Conservation (phyloP, 176 grass and related monocot genomes). For the Otatea glauca region DNA sequence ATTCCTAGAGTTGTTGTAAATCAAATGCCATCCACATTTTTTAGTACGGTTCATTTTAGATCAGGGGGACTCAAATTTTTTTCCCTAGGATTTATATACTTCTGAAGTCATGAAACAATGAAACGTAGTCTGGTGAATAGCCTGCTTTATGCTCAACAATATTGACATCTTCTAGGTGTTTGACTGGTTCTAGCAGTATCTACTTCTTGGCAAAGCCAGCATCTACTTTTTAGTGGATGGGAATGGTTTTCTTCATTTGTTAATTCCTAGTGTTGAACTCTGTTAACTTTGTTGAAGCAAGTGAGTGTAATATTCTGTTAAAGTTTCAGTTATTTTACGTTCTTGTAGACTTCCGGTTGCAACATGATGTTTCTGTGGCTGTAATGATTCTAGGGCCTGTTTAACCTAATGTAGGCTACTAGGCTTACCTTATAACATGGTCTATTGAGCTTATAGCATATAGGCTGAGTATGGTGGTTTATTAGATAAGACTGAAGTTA, state of each 20-base stretch:
- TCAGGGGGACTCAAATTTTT: not conserved
- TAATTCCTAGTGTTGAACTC: not conserved
- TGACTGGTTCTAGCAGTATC: not conserved
- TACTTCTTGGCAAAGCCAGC: not conserved
- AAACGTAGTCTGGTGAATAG: not conserved
- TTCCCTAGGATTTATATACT: not conserved
- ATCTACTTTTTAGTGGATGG: not conserved
- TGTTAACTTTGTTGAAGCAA: not conserved
- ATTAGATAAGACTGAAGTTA: not conserved
- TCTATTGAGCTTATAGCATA: not conserved
- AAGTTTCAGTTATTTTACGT: not conserved
- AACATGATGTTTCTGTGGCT: slow-evolving; percentile 12
- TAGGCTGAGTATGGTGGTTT: not conserved
- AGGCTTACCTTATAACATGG: not conserved
- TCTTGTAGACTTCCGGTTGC: not conserved
- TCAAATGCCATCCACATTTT: not conserved
- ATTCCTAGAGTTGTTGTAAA: not conserved
- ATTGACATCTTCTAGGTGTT: slow-evolving; percentile 15
- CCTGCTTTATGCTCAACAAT: not conserved
- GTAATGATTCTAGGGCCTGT: slow-evolving; percentile 10
- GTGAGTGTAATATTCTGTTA: not conserved
- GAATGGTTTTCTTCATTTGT: not conserved
- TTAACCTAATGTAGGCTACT: slow-evolving; percentile 1
- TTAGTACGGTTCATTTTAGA: not conserved
- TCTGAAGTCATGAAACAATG: not conserved